Base-by-base conservation (phyloP, 192 early-diverging fungal genomes). In the Chytriomyces sp. region DNA sequence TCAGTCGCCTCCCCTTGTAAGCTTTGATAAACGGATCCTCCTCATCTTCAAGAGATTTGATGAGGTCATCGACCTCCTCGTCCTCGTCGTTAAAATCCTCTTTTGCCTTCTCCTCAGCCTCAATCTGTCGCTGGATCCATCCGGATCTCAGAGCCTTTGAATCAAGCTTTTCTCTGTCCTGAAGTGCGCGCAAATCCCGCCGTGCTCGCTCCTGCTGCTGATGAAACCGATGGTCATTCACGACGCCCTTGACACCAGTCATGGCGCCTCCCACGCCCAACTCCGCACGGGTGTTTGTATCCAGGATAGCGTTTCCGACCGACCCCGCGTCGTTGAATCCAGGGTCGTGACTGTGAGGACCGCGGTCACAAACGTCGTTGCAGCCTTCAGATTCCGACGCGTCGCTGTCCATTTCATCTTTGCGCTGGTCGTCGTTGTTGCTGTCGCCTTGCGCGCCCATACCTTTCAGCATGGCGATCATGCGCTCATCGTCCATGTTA, bases 181-280 rank as follows among this genome's bases (percentile, higher is more conserved):
- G 53, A 31, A 58, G 40, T 25, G 52, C 32, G 32, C 73, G 44
- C 38, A 73, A 52, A 5, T 72, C 70, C 31, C 33, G 28, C 39
- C 86, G 44, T 36, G 81, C 74, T 1, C 74, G 59, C 73, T 88
- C 83, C 77, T 88, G 86, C 31, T 57, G 54, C 70, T 80, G 44
- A 63, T 87, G 85, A 52, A 88, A 88, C 54, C 77, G 75, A 41
- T 80, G 64, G 75, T 88, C 86, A 39, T 78, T 81, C 28, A 85
- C 71, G 25, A 88, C 86, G 39, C 86, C 83, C 55, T 88, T 88
- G 1, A 82, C 81, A 10, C 86, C 86, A n/a, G 83, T 88, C 52
- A 77, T 66, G 10, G 85, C 74, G 25, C 81, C 76, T 34, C 83
- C 85, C 34, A 81, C 63, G 14, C 72, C 75, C 7, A 85, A 65